These are phyloP conservation scores for Colletotrichum tanaceti DNA, from an alignment of 2,329 filamentous ascomycete genomes.

Conservation along the genomic window DNA sequence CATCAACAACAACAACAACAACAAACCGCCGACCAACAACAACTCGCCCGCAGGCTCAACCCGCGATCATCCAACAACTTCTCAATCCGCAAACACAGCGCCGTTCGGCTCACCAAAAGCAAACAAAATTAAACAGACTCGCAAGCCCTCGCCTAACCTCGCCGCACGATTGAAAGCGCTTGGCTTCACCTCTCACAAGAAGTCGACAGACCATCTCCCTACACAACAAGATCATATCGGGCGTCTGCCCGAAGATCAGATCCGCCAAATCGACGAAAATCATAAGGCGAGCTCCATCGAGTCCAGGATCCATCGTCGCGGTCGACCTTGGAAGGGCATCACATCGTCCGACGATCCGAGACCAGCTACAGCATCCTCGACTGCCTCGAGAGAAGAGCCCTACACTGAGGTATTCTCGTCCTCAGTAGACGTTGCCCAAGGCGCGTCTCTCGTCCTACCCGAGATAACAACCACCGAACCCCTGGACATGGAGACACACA, in stretches of 20 bases:
- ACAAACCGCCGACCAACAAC: constrained; percentile 30
- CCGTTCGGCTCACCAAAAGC: constrained; percentile 45
- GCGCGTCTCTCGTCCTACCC: constrained; percentile 52
- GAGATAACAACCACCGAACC: constrained; percentile 63
- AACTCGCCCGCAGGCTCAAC: constrained; percentile 7
- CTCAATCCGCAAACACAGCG: constrained; percentile 26
- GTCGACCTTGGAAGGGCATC: constrained; percentile 78
- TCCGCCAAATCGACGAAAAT: constrained; percentile 75
- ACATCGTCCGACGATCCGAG: constrained; percentile 60
- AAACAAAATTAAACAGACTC: constrained; percentile 50
- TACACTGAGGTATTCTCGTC: constrained; percentile 16
- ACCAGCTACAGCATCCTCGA: constrained; percentile 28
- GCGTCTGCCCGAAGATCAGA: constrained; percentile 76
- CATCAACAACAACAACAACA: constrained; percentile 42
- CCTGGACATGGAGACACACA: constrained; percentile 76
- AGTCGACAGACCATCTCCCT: constrained; percentile 46
- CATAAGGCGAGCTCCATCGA: constrained; percentile 67
- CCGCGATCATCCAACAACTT: constrained; percentile 12
- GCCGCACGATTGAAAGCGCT: constrained; percentile 74
- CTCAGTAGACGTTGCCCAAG: constrained; percentile 46
- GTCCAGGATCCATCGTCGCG: constrained; percentile 70
- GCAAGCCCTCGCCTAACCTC: constrained; percentile 73
- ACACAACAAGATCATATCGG: constrained; percentile 64
- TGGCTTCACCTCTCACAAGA: constrained; percentile 64
- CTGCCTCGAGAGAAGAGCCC: constrained; percentile 14